phyloP scores from a whole-genome alignment of 2,329 filamentous ascomycete genomes.

The Claviceps digitariae region DNA sequence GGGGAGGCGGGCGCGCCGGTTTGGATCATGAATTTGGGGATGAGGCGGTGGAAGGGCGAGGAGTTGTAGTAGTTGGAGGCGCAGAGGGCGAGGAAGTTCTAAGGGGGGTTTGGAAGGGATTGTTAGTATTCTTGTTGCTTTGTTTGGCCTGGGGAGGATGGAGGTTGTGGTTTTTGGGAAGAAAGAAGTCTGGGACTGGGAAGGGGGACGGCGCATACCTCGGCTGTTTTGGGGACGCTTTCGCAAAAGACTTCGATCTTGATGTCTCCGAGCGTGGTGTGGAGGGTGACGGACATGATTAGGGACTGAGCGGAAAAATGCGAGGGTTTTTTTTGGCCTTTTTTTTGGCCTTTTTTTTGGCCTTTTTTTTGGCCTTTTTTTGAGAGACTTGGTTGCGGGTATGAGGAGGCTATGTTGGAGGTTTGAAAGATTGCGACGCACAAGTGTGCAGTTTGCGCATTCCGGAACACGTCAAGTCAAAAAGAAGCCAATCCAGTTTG shows the following conservation, averaged over 20 bases:
- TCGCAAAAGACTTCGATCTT: constrained; percentile 97
- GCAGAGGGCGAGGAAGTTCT: constrained; percentile 83
- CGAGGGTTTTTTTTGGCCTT: background rate
- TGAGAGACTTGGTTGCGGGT: background rate
- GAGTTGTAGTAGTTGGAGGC: constrained; percentile 63
- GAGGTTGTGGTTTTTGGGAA: background rate
- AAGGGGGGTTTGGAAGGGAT: constrained; percentile 2
- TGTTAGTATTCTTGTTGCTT: background rate
- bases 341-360: too few species aligned
- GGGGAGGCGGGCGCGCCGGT: constrained; percentile 50
- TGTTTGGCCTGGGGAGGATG: background rate
- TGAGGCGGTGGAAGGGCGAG: constrained; percentile 68
- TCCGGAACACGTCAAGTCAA: background rate
- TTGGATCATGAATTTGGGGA: constrained; percentile 71
- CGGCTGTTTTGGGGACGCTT: constrained; percentile 80
- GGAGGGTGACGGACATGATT: constrained; percentile 56
- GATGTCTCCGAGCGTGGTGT: constrained; percentile 79
- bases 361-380: too few species aligned
- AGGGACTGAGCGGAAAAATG: background rate
- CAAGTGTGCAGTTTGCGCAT: background rate
- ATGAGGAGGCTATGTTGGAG: background rate
- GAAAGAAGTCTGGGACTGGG: too few species aligned
- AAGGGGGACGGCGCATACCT: constrained; percentile 36
- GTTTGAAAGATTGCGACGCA: background rate
- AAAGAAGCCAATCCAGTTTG: background rate